Percentiles rank a stretch among this genome's conserved stretches.
phyloP scores from a whole-genome alignment of 345 rosid species.

The Orychophragmus violaceus region DNA sequence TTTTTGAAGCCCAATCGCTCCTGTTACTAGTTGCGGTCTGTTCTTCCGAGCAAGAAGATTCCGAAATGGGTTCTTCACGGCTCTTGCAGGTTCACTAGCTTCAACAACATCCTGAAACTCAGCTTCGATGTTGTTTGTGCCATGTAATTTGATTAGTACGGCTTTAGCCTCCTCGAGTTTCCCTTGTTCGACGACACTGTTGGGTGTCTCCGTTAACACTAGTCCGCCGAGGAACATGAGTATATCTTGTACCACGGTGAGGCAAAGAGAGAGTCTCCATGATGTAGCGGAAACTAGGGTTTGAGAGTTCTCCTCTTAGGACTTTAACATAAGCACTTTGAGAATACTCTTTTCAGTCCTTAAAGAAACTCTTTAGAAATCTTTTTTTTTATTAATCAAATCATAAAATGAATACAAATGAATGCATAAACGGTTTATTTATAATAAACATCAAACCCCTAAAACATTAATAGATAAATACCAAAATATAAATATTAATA shows the following conservation, averaged over 20 bases:
- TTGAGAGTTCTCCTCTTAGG: too few relatives aligned
- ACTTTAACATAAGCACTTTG: too few relatives aligned
- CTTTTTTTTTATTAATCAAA: too few relatives aligned
- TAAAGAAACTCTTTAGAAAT: too few relatives aligned
- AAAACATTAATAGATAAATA: too few relatives aligned
- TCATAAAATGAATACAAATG: too few relatives aligned
- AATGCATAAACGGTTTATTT: too few relatives aligned
- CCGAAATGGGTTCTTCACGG: constrained; percentile 63
- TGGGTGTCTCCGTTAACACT: constrained; percentile 68
- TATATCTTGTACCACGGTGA: constrained; percentile 57
- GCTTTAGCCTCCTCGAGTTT: constrained; percentile 52
- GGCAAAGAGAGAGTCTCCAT: constrained; percentile 76
- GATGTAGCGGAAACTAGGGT: too few relatives aligned
- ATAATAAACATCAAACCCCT: too few relatives aligned
- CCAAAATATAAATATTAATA: too few relatives aligned
- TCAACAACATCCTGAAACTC: constrained; percentile 72
- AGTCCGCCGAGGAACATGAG: constrained; percentile 69
- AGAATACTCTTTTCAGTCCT: too few relatives aligned
- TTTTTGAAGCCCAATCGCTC: constrained; percentile 66
- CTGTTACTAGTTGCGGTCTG: constrained; percentile 62
- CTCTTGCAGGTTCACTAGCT: constrained; percentile 63
- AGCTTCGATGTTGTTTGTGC: constrained; percentile 58
- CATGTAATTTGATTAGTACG: constrained; percentile 60
- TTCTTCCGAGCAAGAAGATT: constrained; percentile 57
- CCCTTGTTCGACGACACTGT: constrained; percentile 82